Evolutionary conservation across 1,284 basidiomycete species (phyloP).

Genomic region (Rhizoctonia solani): DNA sequence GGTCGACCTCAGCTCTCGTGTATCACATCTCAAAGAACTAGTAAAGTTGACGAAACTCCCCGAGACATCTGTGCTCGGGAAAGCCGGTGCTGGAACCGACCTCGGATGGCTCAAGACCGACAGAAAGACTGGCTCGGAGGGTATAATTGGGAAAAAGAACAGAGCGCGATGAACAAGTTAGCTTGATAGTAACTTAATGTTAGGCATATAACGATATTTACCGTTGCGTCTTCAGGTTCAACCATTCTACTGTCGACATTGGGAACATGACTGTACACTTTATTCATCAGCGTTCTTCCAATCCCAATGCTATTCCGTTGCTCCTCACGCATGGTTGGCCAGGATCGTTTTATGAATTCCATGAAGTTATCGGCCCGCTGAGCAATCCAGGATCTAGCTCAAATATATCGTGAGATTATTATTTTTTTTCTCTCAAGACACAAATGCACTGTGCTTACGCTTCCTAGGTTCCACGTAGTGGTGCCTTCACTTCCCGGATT

Average conservation of each 20-base stretch:
- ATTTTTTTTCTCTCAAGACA: neutral
- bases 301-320: constrained; percentile 33
- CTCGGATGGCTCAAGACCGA: constrained; percentile 4
- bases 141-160: constrained; percentile 8
- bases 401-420: constrained; percentile 4
- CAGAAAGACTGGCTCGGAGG: neutral
- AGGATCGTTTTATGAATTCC: constrained; percentile 36
- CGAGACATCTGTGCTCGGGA: constrained; percentile 31
- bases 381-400: constrained; percentile 8
- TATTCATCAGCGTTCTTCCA: constrained; percentile 34
- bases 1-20: neutral
- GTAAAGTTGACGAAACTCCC: constrained; percentile 21
- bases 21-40: neutral
- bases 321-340: constrained; percentile 38
- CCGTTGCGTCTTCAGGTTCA: constrained; percentile 18
- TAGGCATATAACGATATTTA: neutral
- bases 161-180: neutral
- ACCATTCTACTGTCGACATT: constrained; percentile 30
- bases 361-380: constrained; percentile 26
- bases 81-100: neutral
- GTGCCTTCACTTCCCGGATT: constrained; percentile 37
- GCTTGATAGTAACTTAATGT: neutral
- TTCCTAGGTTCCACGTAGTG: constrained; percentile 34
- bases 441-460: neutral
- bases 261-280: constrained; percentile 36